Percentiles rank a stretch among this genome's conserved stretches.
Conservation (phyloP, 164 flowering plant species). For the Liquidambar formosana region DNA sequence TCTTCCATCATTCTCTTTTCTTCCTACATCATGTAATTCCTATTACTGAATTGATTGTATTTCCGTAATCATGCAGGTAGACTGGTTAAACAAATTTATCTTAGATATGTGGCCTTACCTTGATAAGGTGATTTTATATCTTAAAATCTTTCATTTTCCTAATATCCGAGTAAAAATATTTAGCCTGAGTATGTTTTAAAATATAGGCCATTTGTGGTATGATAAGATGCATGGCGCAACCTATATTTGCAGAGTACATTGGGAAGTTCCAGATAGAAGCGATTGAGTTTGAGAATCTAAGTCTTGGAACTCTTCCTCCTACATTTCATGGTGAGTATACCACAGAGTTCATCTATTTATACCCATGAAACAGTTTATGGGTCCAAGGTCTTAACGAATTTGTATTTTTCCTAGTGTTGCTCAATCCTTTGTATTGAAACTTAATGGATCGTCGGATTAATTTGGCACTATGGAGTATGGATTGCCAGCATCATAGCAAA, state of each 20-base stretch:
- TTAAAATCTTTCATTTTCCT: background rate
- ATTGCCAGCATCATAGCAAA: background rate
- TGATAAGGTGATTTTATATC: constrained; percentile 50
- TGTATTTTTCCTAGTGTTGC: background rate
- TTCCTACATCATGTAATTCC: background rate
- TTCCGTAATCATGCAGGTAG: constrained; percentile 52
- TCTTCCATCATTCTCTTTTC: background rate
- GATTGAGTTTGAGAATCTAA: constrained; percentile 58
- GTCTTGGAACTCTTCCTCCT: constrained; percentile 83
- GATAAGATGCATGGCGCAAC: constrained; percentile 48
- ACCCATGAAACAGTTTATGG: background rate
- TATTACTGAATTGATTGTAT: background rate
- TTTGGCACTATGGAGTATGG: no score
- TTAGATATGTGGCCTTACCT: constrained; percentile 78
- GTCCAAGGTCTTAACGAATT: background rate
- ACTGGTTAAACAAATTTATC: constrained; percentile 80
- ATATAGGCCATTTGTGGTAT: constrained; percentile 60
- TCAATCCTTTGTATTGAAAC: no score
- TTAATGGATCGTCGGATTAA: no score
- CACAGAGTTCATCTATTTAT: background rate
- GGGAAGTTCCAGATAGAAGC: constrained; percentile 61
- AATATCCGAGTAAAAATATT: background rate
- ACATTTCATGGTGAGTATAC: constrained; percentile 52
- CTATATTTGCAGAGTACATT: constrained; percentile 66
- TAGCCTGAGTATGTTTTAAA: constrained; percentile 1